These are phyloP conservation scores for Penicillium dipodomyicola DNA, from an alignment of 495 filamentous ascomycete genomes.

Conservation along the genomic window DNA sequence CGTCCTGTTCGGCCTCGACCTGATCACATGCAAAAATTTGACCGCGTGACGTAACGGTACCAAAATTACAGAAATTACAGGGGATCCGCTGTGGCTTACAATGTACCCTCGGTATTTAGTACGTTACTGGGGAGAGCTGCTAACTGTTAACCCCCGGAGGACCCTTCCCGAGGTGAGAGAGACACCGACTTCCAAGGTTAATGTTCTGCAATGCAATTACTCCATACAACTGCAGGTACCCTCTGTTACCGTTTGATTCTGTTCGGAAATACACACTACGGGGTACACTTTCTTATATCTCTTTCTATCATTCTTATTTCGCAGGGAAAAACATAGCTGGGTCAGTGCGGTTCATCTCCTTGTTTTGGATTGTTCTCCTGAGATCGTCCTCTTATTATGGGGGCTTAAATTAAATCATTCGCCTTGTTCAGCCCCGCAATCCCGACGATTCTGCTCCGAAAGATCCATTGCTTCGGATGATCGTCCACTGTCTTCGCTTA, in stretches of 20 bases:
- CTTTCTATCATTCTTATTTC: background rate
- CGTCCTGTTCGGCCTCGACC: slow-evolving; percentile 17
- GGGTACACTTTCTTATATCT: background rate
- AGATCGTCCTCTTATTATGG: slow-evolving; percentile 15
- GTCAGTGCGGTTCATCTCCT: slow-evolving; percentile 14
- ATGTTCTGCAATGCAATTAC: background rate
- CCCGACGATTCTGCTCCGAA: slow-evolving; percentile 7
- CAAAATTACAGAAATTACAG: slow-evolving; percentile 27
- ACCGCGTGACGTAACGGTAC: slow-evolving; percentile 33
- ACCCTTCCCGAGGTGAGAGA: slow-evolving; percentile 12
- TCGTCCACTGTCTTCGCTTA: slow-evolving; percentile 9
- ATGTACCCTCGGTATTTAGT: slow-evolving; percentile 6
- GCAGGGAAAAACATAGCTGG: background rate
- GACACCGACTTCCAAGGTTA: background rate
- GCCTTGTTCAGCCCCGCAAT: slow-evolving; percentile 16
- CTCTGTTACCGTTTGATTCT: background rate
- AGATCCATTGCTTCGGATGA: slow-evolving; percentile 14
- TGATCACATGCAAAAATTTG: slow-evolving; percentile 46
- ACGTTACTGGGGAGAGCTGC: slow-evolving; percentile 10
- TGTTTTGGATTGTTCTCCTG: slow-evolving; percentile 5
- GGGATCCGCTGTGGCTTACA: slow-evolving; percentile 4
- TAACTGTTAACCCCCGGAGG: slow-evolving; percentile 11
- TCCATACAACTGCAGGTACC: slow-evolving; percentile 2
- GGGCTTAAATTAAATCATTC: slow-evolving; percentile 9
- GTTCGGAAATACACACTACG: background rate